phyloP scores from a whole-genome alignment of 2,329 filamentous ascomycete species.

The Monilinia aucupariae region DNA sequence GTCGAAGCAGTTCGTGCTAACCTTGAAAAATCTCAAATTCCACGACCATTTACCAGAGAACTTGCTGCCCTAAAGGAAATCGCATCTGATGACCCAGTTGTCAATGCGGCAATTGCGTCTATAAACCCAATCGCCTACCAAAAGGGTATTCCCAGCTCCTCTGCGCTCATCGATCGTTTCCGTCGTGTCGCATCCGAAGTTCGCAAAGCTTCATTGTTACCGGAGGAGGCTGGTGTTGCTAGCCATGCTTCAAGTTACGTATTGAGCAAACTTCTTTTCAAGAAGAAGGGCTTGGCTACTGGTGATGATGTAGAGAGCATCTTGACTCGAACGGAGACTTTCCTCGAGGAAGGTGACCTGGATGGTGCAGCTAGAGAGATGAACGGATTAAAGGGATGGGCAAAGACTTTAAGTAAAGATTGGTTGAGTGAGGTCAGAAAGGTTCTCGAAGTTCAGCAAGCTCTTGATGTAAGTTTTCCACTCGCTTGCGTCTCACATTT shows the following conservation, averaged over 20 bases:
- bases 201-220: slow-evolving; percentile 85
- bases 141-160: slow-evolving; percentile 74
- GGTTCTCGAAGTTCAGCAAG: slow-evolving; percentile 92
- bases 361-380: slow-evolving; percentile 91
- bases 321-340: slow-evolving; percentile 79
- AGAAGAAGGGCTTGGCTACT: slow-evolving; percentile 78
- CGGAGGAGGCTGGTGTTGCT: slow-evolving; percentile 89
- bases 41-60: slow-evolving; percentile 84
- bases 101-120: slow-evolving; percentile 90
- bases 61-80: slow-evolving; percentile 93
- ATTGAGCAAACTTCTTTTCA: slow-evolving; percentile 92
- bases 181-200: slow-evolving; percentile 87
- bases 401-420: slow-evolving; percentile 87
- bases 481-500: background rate
- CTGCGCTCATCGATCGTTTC: slow-evolving; percentile 93
- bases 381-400: slow-evolving; percentile 89
- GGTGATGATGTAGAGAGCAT: slow-evolving; percentile 93
- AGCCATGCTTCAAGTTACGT: slow-evolving; percentile 87
- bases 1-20: slow-evolving; percentile 87
- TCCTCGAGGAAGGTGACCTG: slow-evolving; percentile 87
- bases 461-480: slow-evolving; percentile 71
- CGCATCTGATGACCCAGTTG: slow-evolving; percentile 74
- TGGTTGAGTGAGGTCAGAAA: slow-evolving; percentile 89
- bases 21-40: slow-evolving; percentile 67
- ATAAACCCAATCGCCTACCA: slow-evolving; percentile 95